Evolutionary conservation across 78 protist genomes (phyloP).

Genomic region (Dictyostelium brefeldianum): DNA sequence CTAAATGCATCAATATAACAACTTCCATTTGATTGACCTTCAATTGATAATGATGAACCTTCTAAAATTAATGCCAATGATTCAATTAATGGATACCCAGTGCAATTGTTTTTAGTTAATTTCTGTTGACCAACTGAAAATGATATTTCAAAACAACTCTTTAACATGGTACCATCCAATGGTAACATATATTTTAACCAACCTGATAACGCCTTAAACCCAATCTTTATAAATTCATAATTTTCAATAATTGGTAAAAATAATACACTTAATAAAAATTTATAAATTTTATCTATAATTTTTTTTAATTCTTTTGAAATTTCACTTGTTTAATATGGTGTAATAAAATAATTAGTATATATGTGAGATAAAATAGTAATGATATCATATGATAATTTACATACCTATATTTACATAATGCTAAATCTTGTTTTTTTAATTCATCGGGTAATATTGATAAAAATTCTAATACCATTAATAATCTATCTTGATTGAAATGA

Average conservation of each 20-base stretch:
- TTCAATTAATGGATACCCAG: background rate
- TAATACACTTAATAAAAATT: constrained; percentile 19
- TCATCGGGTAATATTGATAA: constrained; percentile 45
- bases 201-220: constrained; percentile 2
- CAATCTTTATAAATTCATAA: constrained; percentile 20
- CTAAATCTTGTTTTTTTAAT: background rate
- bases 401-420: constrained; percentile 8
- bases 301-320: background rate
- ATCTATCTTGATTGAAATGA: background rate
- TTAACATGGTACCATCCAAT: background rate
- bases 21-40: background rate
- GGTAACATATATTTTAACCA: constrained; percentile 62
- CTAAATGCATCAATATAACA: constrained; percentile 12
- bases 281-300: constrained; percentile 21
- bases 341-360: too few relatives aligned
- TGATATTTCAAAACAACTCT: background rate
- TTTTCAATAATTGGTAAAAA: background rate
- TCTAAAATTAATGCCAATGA: constrained; percentile 16
- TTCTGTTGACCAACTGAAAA: constrained; percentile 3
- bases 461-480: constrained; percentile 52
- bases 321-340: background rate
- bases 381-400: too few relatives aligned
- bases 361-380: too few relatives aligned
- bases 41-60: background rate
- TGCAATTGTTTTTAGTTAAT: background rate